Percentiles rank a stretch among this genome's conserved stretches.
These are phyloP conservation scores for Neonectria faginata DNA, from an alignment of 2,329 filamentous ascomycete species.

Conservation along the genomic window DNA sequence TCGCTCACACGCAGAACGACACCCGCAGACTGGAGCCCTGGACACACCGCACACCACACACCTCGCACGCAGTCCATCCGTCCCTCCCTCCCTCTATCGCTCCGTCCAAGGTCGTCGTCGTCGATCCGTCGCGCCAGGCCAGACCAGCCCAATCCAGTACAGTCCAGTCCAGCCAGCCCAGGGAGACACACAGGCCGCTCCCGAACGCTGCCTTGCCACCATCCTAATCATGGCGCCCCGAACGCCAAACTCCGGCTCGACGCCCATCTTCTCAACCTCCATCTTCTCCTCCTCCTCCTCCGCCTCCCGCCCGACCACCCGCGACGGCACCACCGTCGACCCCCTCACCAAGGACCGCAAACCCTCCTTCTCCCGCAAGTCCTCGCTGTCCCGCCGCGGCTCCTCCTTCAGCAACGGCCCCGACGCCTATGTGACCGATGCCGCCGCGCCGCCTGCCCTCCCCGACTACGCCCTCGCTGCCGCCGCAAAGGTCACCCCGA, in stretches of 20 bases:
- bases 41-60: slow-evolving; percentile 10
- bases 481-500: slow-evolving; percentile 57
- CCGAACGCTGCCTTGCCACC: background rate
- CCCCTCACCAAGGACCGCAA: slow-evolving; percentile 60
- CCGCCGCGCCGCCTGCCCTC: slow-evolving; percentile 62
- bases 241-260: slow-evolving; percentile 43
- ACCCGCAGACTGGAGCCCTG: background rate
- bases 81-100: background rate
- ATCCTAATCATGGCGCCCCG: slow-evolving; percentile 40
- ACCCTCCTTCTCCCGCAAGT: slow-evolving; percentile 65
- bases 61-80: slow-evolving; percentile 6
- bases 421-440: slow-evolving; percentile 58
- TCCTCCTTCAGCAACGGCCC: slow-evolving; percentile 54
- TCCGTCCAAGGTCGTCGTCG: background rate
- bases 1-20: background rate
- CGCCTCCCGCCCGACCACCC: slow-evolving; percentile 51
- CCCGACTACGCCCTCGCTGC: slow-evolving; percentile 66
- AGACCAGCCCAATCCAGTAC: background rate
- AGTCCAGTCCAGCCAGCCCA: background rate
- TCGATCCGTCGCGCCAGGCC: slow-evolving; percentile 16
- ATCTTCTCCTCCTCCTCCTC: slow-evolving; percentile 51
- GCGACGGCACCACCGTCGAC: slow-evolving; percentile 51
- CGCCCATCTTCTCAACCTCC: slow-evolving; percentile 53
- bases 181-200: background rate
- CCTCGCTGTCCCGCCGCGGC: slow-evolving; percentile 62